These are phyloP conservation scores for Plasmodium gaboni DNA, from an alignment of 169 alveolate species.

Conservation along the genomic window DNA sequence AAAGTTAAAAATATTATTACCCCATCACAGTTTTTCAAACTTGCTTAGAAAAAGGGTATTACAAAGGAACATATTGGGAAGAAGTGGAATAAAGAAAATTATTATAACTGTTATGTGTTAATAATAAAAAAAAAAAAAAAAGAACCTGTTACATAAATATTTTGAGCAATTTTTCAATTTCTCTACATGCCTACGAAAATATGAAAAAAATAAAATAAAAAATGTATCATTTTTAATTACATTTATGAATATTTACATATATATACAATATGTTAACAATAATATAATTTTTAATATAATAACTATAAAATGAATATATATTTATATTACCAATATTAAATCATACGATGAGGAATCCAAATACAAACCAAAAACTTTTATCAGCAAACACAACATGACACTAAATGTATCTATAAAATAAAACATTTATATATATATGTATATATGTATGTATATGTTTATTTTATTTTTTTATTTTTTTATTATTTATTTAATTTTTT, in stretches of 20 bases:
- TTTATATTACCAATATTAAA: slow-evolving; percentile 30
- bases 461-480: background rate
- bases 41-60: slow-evolving; percentile 49
- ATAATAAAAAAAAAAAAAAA: background rate
- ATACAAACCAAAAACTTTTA: slow-evolving; percentile 54
- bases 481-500: slow-evolving; percentile 5
- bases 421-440: slow-evolving; percentile 8
- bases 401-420: slow-evolving; percentile 20
- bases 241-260: slow-evolving; percentile 1
- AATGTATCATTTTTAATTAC: background rate
- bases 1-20: slow-evolving; percentile 86
- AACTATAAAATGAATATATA: background rate
- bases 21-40: slow-evolving; percentile 92
- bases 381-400: slow-evolving; percentile 44
- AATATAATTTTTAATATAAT: background rate
- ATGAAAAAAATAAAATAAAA: background rate
- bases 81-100: too few relatives aligned
- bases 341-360: slow-evolving; percentile 23
- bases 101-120: background rate
- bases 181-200: slow-evolving; percentile 50
- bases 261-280: background rate
- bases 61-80: too few relatives aligned
- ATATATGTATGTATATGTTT: background rate
- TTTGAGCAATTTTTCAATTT: slow-evolving; percentile 19
- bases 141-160: background rate